phyloP scores from a whole-genome alignment of 2,329 filamentous ascomycete species.

The Ascochyta pisi region DNA sequence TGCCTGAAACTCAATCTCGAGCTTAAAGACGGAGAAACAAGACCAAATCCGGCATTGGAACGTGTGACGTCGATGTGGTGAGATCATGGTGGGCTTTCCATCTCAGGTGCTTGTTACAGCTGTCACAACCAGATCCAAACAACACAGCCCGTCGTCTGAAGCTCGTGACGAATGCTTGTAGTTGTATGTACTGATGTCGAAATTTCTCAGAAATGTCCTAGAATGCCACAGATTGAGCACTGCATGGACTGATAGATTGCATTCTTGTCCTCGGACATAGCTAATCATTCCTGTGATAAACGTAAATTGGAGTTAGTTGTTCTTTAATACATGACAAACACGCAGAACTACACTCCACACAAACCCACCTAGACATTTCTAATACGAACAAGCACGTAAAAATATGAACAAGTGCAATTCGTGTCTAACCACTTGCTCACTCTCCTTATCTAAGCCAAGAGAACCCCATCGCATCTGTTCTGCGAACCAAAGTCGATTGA shows the following conservation, averaged over 20 bases:
- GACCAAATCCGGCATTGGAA: conserved; percentile 2
- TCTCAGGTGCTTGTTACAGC: background rate
- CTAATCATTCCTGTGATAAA: too few species aligned
- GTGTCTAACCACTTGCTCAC: conserved; percentile 12
- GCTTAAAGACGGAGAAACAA: conserved; percentile 14
- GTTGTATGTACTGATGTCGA: too few species aligned
- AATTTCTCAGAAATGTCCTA: too few species aligned
- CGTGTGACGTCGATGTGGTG: conserved; percentile 7
- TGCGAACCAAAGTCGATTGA: background rate
- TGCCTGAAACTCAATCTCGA: conserved; percentile 9
- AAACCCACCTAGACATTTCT: too few species aligned
- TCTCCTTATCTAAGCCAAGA: background rate
- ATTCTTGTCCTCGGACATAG: too few species aligned
- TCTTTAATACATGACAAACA: too few species aligned
- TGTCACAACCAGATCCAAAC: background rate
- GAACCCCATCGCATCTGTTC: background rate
- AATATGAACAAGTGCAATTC: conserved; percentile 16
- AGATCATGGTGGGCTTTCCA: conserved; percentile 1
- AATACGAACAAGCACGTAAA: background rate
- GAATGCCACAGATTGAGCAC: too few species aligned
- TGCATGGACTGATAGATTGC: too few species aligned
- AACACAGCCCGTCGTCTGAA: too few species aligned
- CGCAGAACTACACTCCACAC: too few species aligned
- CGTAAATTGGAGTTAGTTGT: too few species aligned
- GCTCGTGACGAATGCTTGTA: too few species aligned